A percentile compares a stretch with the other conserved stretches of the same genome.
Conservation (phyloP, 306 rosid species). For the Gleditsia sinensis region DNA sequence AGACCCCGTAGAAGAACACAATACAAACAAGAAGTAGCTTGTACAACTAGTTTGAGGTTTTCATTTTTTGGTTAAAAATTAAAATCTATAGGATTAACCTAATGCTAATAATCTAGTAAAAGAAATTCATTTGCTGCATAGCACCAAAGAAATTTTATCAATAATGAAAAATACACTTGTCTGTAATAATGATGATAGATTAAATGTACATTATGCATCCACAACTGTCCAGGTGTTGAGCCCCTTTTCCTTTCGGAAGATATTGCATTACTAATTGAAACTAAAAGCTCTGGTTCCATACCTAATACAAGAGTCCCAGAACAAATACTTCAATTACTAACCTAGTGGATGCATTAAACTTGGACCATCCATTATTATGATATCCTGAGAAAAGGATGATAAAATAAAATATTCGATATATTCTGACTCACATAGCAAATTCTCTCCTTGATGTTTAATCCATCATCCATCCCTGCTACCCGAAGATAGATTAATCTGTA, state of each 20-base stretch:
- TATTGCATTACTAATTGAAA: constrained; percentile 17
- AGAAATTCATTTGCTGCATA: background rate
- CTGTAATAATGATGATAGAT: background rate
- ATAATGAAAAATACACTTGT: background rate
- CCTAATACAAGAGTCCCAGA: constrained; percentile 13
- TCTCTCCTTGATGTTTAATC: constrained; percentile 82
- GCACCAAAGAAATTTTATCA: background rate
- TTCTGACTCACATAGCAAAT: constrained; percentile 76
- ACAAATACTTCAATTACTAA: constrained; percentile 18
- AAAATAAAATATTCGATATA: constrained; percentile 9
- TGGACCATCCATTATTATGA: constrained; percentile 27
- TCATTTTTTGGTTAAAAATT: background rate
- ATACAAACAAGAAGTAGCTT: background rate
- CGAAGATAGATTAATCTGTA: constrained; percentile 88
- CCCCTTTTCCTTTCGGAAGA: background rate
- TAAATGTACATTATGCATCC: background rate
- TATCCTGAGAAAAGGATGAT: constrained; percentile 31
- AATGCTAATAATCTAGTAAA: background rate
- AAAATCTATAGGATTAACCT: background rate
- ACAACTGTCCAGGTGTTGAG: background rate
- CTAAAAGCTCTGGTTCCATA: constrained; percentile 1
- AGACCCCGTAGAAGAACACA: background rate
- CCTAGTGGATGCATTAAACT: constrained; percentile 19
- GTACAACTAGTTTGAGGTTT: background rate
- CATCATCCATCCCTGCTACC: constrained; percentile 95